Conservation (phyloP, 352 stramenopile genomes). For the Pythium coloratum region DNA sequence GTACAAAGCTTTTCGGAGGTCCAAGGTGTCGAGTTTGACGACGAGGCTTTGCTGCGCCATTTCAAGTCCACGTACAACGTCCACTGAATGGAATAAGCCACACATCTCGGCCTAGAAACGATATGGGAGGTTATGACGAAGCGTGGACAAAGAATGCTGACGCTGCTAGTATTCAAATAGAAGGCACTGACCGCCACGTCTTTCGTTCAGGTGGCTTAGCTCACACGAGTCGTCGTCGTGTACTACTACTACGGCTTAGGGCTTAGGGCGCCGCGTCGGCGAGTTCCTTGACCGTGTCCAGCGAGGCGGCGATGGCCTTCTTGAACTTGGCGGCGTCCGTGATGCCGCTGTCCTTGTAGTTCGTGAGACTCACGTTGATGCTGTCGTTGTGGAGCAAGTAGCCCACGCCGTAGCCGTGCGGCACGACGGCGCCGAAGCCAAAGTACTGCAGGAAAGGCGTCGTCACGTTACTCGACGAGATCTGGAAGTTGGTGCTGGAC, state of each 20-base stretch:
- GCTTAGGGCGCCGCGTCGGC: slow-evolving; percentile 49
- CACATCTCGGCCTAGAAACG: neutral
- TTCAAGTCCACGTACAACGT: slow-evolving; percentile 58
- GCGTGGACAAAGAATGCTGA: neutral
- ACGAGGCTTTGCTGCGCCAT: slow-evolving; percentile 53
- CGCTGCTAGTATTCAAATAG: slow-evolving; percentile 6
- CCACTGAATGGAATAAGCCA: slow-evolving; percentile 12
- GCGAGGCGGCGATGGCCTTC: slow-evolving; percentile 50
- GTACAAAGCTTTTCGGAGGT: slow-evolving; percentile 75
- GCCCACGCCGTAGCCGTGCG: slow-evolving; percentile 87
- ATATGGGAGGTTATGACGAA: neutral
- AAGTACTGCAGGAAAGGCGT: slow-evolving; percentile 90
- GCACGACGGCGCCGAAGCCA: slow-evolving; percentile 86
- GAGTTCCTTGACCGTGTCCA: slow-evolving; percentile 80
- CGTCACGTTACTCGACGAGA: slow-evolving; percentile 92
- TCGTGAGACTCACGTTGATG: slow-evolving; percentile 87
- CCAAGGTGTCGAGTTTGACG: slow-evolving; percentile 66
- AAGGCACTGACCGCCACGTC: neutral
- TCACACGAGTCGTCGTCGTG: neutral
- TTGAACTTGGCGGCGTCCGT: slow-evolving; percentile 78
- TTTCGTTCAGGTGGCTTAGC: neutral
- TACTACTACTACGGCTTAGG: no score
- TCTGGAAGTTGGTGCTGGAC: slow-evolving; percentile 84
- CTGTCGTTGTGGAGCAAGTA: slow-evolving; percentile 87
- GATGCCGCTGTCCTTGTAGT: slow-evolving; percentile 76